phyloP scores from a whole-genome alignment of 1,284 basidiomycete genomes.

The Leccinum huronense region DNA sequence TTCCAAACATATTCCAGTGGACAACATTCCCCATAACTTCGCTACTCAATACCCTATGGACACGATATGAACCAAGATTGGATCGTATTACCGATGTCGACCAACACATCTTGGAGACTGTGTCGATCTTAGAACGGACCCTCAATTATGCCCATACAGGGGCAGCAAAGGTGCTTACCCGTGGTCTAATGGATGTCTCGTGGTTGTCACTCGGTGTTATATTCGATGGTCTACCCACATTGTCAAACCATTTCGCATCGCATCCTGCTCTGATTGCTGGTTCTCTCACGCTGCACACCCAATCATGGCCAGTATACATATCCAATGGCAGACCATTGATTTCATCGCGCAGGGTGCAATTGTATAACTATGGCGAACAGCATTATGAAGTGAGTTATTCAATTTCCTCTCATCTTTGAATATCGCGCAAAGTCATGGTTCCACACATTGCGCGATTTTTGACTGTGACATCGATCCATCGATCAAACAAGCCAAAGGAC shows the following conservation, averaged over 20 bases:
- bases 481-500: no score
- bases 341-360: not conserved
- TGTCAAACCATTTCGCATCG: not conserved
- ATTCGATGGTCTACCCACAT: not conserved
- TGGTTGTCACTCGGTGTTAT: not conserved
- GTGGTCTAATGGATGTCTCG: not conserved
- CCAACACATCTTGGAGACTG: not conserved
- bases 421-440: no score
- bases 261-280: not conserved
- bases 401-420: no score
- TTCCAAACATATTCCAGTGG: no score
- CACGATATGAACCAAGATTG: not conserved
- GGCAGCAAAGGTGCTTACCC: not conserved
- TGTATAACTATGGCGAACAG: not conserved
- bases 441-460: no score
- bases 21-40: no score
- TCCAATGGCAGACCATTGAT: not conserved
- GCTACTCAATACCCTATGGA: no score
- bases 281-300: not conserved
- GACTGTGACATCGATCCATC: no score
- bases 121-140: not conserved
- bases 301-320: not conserved
- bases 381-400: not conserved
- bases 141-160: not conserved
- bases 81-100: not conserved